Evolutionary conservation across 257 asterid species (phyloP), one percentile per base, ranked within the genome.

Genomic region (Nyctanthes arbortristis): DNA sequence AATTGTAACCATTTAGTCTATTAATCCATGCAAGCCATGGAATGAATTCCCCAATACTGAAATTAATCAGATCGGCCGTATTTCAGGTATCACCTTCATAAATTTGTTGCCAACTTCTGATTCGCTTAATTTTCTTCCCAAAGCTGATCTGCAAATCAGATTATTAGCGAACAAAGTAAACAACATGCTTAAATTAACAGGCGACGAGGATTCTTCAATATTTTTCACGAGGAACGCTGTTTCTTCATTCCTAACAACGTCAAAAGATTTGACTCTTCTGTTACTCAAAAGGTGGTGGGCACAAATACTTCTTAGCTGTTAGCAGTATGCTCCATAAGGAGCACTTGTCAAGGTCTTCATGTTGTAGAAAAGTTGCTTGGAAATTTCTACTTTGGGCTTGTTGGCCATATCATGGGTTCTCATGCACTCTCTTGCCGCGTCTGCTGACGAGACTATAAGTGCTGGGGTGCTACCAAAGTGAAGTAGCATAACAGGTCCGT

Each of bases 241-340:
- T 61, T 82, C 90, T 74, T 85, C 79, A 4, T 76, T 79, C 49
- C 81, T 75, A 3, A 80, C 35, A 0, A 5, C 11, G 30, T 36
- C 54, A 39, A 70, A 82, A 1, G 85, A 79, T 4, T 68, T 76
- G 8, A 82, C 89, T 54, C 80, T 70, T 63, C 40, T 80, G 63
- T 67, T 78, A 29, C 85, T 84, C 3, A 84, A 70, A 18, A 85
- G 79, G 4, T 85, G 85, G 43, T 75, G 77, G 0, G 81, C 84
- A 27, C 70, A 72, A 1, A 84, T 67, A 56, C 84, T 75, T 74
- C 69, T 77, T 20, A 82, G 2, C 36, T 82, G 76, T 58, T 81
- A 73, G 87, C 88, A 85, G 65, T 75, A 85, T 20, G 80, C 87
- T 0, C 88, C 87, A 59, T 85, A 78, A 0, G 84, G 82, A 1